A percentile compares a stretch with the other conserved stretches of the same genome.
Conservation (phyloP, 495 filamentous ascomycete genomes). For the Penicillium goetzii region DNA sequence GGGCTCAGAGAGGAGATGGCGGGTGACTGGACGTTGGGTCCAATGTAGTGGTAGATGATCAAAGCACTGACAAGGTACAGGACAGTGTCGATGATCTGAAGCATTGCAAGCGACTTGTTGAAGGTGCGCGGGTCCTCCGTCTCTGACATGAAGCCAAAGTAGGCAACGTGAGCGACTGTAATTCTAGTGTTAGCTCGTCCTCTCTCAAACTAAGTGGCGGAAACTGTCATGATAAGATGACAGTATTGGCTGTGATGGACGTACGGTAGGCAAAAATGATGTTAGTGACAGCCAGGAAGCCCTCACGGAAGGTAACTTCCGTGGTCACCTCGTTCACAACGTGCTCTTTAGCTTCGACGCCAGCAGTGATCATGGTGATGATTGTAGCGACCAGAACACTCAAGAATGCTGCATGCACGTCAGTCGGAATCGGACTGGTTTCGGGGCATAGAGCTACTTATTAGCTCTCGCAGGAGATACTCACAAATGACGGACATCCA, state of each 20-base stretch:
- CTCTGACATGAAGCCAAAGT: constrained; percentile 78
- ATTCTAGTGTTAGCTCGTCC: constrained; percentile 12
- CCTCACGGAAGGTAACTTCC: constrained; percentile 31
- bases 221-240: not conserved
- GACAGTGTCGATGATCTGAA: constrained; percentile 64
- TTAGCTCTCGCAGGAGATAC: constrained; percentile 12
- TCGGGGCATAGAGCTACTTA: not conserved
- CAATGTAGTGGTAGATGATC: constrained; percentile 71
- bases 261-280: constrained; percentile 51
- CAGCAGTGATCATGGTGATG: constrained; percentile 70
- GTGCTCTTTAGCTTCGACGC: constrained; percentile 40
- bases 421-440: not conserved
- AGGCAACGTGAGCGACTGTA: constrained; percentile 67
- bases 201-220: not conserved
- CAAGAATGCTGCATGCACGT: constrained; percentile 48
- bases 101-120: constrained; percentile 64
- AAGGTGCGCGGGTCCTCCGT: constrained; percentile 68
- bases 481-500: constrained; percentile 62
- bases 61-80: constrained; percentile 59
- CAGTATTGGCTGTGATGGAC: not conserved
- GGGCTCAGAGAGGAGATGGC: constrained; percentile 67
- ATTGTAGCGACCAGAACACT: constrained; percentile 69
- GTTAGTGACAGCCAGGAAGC: constrained; percentile 39
- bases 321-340: constrained; percentile 26
- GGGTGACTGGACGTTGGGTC: constrained; percentile 68